Conservation (phyloP, 2,329 filamentous ascomycete genomes). For the Penicillium crustosum region DNA sequence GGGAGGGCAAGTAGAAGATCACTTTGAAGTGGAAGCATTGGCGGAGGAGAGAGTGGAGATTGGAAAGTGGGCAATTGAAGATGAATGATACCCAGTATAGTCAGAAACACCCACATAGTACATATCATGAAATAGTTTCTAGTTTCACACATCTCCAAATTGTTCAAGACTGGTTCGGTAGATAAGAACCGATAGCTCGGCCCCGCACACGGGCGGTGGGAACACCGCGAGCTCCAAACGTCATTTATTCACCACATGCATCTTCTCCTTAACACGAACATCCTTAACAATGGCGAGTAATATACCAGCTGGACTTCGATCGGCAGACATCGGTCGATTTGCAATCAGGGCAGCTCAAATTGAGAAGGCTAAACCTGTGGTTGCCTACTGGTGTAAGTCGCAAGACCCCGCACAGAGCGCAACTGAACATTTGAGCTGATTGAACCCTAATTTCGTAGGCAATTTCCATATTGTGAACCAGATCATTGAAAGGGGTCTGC, state of each 20-base stretch:
- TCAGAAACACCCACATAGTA: not conserved
- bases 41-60: slow-evolving; percentile 45
- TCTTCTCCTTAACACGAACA: slow-evolving; percentile 3
- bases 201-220: slow-evolving; percentile 28
- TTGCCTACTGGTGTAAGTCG: slow-evolving; percentile 89
- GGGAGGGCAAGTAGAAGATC: slow-evolving; percentile 50
- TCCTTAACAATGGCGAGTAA: slow-evolving; percentile 64
- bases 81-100: slow-evolving; percentile 22
- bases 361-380: slow-evolving; percentile 77
- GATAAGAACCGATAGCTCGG: slow-evolving; percentile 1
- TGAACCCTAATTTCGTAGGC: slow-evolving; percentile 51
- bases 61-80: slow-evolving; percentile 43
- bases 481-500: slow-evolving; percentile 77
- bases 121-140: not conserved
- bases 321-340: slow-evolving; percentile 80
- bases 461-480: slow-evolving; percentile 93
- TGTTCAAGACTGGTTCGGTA: not conserved
- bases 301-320: slow-evolving; percentile 71
- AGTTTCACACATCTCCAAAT: not conserved
- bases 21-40: slow-evolving; percentile 46
- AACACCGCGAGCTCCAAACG: slow-evolving; percentile 20
- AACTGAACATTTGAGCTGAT: slow-evolving; percentile 17
- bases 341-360: slow-evolving; percentile 81
- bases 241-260: slow-evolving; percentile 20
- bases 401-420: slow-evolving; percentile 1